Evolutionary conservation across 768 basidiomycete genomes (phyloP).

Genomic region (Amanita jacksonii): DNA sequence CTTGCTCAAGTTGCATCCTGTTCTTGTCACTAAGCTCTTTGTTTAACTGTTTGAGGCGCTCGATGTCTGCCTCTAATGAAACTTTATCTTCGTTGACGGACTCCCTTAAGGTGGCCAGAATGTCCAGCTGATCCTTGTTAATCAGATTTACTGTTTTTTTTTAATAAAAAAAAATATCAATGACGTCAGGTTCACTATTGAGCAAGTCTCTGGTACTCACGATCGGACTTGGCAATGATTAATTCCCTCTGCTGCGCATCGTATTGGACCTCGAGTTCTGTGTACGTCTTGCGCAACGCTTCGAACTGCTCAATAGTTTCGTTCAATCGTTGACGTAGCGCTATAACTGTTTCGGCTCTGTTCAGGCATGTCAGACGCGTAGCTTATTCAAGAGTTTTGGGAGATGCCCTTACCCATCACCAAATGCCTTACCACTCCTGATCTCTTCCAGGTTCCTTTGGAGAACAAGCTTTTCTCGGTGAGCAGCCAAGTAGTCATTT

Average conservation of each 20-base stretch:
- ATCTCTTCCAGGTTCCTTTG: conserved; percentile 85
- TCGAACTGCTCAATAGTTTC: conserved; percentile 84
- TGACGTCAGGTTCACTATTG: no score
- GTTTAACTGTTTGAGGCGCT: conserved; percentile 54
- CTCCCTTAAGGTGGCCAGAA: conserved; percentile 75
- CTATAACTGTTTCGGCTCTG: conserved; percentile 82
- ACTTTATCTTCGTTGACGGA: conserved; percentile 85
- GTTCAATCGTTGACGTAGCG: conserved; percentile 77
- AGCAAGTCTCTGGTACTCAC: conserved; percentile 35
- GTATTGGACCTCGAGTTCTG: conserved; percentile 62
- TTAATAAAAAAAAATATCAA: not conserved
- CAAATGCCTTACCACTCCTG: conserved; percentile 71
- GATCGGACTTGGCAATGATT: conserved; percentile 75
- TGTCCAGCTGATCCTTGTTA: conserved; percentile 89
- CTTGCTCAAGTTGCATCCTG: conserved; percentile 83
- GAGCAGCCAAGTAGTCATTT: conserved; percentile 74
- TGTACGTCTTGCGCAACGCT: conserved; percentile 50
- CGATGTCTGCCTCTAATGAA: conserved; percentile 59
- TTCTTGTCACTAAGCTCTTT: conserved; percentile 74
- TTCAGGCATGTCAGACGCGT: not conserved
- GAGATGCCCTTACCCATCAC: conserved; percentile 55
- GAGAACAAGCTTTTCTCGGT: conserved; percentile 73
- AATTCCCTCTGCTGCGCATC: conserved; percentile 58
- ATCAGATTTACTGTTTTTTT: conserved; percentile 66
- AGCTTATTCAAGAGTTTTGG: conserved; percentile 2